Percentiles rank a stretch among this genome's conserved stretches.
These are phyloP conservation scores for Gloeophyllum trabeum DNA, from an alignment of 768 basidiomycete genomes.

Conservation along the genomic window DNA sequence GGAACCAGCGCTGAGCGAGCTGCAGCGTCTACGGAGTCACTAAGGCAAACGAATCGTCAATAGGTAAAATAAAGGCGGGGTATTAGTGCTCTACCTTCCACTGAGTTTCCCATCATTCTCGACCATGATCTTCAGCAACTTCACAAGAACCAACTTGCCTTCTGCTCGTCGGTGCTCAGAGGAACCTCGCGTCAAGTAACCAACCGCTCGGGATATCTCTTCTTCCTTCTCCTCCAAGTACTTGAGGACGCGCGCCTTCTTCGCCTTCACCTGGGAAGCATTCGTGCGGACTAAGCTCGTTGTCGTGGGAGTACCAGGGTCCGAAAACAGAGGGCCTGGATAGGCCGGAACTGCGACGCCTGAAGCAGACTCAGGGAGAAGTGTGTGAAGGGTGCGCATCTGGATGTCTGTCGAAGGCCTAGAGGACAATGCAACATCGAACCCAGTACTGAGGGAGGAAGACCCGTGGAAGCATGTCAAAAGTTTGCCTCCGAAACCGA, in stretches of 20 bases:
- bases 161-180: constrained; percentile 52
- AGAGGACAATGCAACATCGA: constrained; percentile 67
- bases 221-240: constrained; percentile 69
- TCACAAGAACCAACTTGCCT: constrained; percentile 65
- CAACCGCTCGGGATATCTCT: constrained; percentile 69
- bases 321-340: constrained; percentile 83
- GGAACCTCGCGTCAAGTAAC: constrained; percentile 48
- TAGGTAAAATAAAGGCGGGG: background rate
- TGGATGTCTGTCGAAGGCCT: constrained; percentile 60
- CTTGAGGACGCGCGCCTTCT: constrained; percentile 65
- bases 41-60: constrained; percentile 19
- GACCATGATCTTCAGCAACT: constrained; percentile 68
- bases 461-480: constrained; percentile 81
- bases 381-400: constrained; percentile 52
- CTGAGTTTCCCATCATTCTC: constrained; percentile 83
- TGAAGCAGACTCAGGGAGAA: constrained; percentile 59
- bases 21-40: constrained; percentile 59
- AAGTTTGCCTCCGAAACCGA: constrained; percentile 90
- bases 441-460: constrained; percentile 54
- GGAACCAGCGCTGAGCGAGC: constrained; percentile 69
- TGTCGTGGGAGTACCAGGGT: constrained; percentile 48
- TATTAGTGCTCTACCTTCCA: constrained; percentile 55
- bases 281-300: constrained; percentile 55
- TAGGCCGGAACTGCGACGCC: constrained; percentile 45
- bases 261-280: constrained; percentile 60